Evolutionary conservation across 768 basidiomycete genomes (phyloP).

Genomic region (Leccinellum luteum): DNA sequence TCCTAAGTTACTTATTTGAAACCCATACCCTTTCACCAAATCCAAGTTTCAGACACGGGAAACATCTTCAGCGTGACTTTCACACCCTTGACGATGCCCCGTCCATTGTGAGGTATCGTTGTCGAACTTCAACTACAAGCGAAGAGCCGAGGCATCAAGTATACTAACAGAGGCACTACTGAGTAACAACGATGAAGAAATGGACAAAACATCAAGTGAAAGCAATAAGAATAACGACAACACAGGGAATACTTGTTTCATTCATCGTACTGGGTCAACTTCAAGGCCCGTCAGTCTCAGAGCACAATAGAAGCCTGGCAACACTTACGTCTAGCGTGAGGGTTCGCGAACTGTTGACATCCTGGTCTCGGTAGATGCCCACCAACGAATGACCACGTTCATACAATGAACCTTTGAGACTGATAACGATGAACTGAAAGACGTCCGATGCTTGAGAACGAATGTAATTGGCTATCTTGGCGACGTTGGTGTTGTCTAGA

Average conservation of each 20-base stretch:
- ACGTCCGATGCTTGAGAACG: conserved; percentile 74
- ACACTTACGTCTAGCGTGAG: conserved; percentile 82
- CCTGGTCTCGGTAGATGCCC: conserved; percentile 93
- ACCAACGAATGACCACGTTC: conserved; percentile 89
- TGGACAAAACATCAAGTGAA: conserved; percentile 8
- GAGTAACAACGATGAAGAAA: not conserved
- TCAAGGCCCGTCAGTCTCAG: conserved; percentile 8
- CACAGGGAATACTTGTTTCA: conserved; percentile 6
- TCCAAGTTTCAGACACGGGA: no score
- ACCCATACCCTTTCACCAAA: no score
- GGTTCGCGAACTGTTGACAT: conserved; percentile 87
- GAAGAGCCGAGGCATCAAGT: no score
- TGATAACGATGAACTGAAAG: conserved; percentile 98
- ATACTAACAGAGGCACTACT: not conserved
- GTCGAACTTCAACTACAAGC: no score
- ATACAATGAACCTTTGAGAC: conserved; percentile 90
- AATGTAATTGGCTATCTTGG: conserved; percentile 93
- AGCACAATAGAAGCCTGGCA: not conserved
- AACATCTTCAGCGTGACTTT: no score
- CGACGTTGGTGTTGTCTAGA: conserved; percentile 97
- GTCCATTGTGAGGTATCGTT: no score
- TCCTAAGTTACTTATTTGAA: no score
- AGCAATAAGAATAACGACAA: conserved; percentile 26
- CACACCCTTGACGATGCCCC: no score
- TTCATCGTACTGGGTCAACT: conserved; percentile 31